Evolutionary conservation across 352 stramenopile species (phyloP).

Genomic region (Globisporangium irregulare): DNA sequence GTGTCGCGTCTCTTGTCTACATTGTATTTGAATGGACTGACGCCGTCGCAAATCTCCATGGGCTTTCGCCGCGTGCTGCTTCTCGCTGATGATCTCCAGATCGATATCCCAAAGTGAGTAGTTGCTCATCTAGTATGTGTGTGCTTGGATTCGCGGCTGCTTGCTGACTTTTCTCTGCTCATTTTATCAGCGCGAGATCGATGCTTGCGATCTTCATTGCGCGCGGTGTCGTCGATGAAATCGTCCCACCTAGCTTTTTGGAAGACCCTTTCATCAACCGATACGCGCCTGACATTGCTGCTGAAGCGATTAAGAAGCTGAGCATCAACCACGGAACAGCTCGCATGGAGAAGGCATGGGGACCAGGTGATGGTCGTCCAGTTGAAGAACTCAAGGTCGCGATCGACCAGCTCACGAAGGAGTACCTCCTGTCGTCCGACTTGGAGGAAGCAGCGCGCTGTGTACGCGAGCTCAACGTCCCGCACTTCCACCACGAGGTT

Average conservation of each 20-base stretch:
- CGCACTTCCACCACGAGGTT: constrained; percentile 97
- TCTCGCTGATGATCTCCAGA: constrained; percentile 93
- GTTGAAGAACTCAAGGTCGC: constrained; percentile 93
- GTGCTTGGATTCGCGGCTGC: background rate
- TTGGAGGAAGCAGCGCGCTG: constrained; percentile 93
- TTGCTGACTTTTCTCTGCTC: background rate
- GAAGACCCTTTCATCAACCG: constrained; percentile 94
- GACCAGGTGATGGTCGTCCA: constrained; percentile 90
- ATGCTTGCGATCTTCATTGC: constrained; percentile 97
- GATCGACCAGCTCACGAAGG: constrained; percentile 95
- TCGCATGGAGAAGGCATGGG: constrained; percentile 97
- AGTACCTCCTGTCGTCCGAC: constrained; percentile 94
- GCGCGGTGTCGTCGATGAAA: constrained; percentile 97
- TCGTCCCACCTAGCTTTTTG: constrained; percentile 97
- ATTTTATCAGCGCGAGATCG: constrained; percentile 53
- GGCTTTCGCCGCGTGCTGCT: constrained; percentile 97
- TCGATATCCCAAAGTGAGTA: constrained; percentile 91
- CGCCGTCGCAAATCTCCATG: constrained; percentile 72
- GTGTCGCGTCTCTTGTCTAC: constrained; percentile 91
- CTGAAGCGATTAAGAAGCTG: constrained; percentile 95
- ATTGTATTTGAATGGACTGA: constrained; percentile 89
- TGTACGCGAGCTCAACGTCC: constrained; percentile 92
- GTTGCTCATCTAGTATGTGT: background rate
- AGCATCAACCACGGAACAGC: constrained; percentile 95
- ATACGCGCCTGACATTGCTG: constrained; percentile 94